Evolutionary conservation across 2,329 filamentous ascomycete genomes (phyloP), one percentile per base, ranked within the genome.

Genomic region (Pseudocercospora vitis): DNA sequence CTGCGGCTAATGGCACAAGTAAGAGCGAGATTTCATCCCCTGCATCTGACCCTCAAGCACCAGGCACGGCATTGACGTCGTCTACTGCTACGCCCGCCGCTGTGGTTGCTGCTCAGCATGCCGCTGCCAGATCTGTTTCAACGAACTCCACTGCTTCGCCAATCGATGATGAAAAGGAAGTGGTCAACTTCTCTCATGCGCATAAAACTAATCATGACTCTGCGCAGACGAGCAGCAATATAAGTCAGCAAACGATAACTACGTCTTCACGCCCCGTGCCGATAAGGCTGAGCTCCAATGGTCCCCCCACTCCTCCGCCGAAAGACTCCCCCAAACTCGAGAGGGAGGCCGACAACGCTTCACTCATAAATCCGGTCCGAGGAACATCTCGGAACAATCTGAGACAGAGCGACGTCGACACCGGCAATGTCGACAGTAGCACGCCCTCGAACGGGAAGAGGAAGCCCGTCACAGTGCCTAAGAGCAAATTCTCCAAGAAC

Each of bases 281-380:
- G 44, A 47, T 26, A 14, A 49, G 53, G 40, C 24, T 28, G 44
- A 39, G 44, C 46, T 50, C 45, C 12, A 50, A 19, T 23, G 53
- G 46, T 14, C 37, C 45, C 3, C 53, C 49, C 11, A 48, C 53
- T 23, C 53, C 53, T 29, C 42, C 42, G 16, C 42, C 42, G 7
- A 45, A 45, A 45, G 42, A 45, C 12, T 31, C 42, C 5, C 42
- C 42, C 5, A 45, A 45, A 14, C 19, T 45, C 24, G 42, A 31
- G 42, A 18, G 29, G 23, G 24, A 28, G 14, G 42, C 42, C 24
- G 12, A 14, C 16, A 31, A 12, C 8, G n/a, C 26, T 11, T 14
- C 42, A 18, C 14, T 24, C 23, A 45, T 19, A 24, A 31, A 2
- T 31, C 24, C 8, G 14, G 24, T 24, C 21, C 42, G 21, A 16